Evolutionary conservation across 2,329 filamentous ascomycete species (phyloP).

Genomic region (Penicillium sp.): DNA sequence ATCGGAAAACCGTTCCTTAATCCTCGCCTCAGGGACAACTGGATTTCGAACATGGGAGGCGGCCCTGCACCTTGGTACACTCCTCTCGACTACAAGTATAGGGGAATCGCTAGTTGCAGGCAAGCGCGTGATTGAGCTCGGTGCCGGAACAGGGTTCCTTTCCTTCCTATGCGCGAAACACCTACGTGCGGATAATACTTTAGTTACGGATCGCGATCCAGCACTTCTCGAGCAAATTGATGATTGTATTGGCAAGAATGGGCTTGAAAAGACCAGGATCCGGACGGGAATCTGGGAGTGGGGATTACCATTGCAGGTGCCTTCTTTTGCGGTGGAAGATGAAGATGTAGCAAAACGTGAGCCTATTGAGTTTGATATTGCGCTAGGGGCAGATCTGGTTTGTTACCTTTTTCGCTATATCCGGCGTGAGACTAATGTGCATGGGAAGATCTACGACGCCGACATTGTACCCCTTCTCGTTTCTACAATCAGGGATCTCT

Average conservation of each 20-base stretch:
- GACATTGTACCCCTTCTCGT: slow-evolving; percentile 62
- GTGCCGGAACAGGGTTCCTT: slow-evolving; percentile 70
- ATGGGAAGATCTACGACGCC: slow-evolving; percentile 63
- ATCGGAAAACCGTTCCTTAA: slow-evolving; percentile 62
- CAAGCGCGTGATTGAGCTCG: slow-evolving; percentile 66
- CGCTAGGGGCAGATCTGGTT: slow-evolving; percentile 50
- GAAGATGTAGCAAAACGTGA: not conserved
- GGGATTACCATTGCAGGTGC: slow-evolving; percentile 38
- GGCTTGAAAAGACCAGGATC: slow-evolving; percentile 28
- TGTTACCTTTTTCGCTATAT: slow-evolving; percentile 9
- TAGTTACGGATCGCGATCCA: slow-evolving; percentile 66
- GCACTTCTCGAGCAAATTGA: slow-evolving; percentile 46
- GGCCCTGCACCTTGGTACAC: slow-evolving; percentile 66
- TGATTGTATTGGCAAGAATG: slow-evolving; percentile 43
- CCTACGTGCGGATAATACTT: slow-evolving; percentile 58
- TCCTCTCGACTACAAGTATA: slow-evolving; percentile 54
- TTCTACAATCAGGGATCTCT: slow-evolving; percentile 60
- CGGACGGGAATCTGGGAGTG: slow-evolving; percentile 49
- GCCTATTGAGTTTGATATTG: slow-evolving; percentile 41
- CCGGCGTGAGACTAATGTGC: not conserved
- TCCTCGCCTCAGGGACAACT: slow-evolving; percentile 64
- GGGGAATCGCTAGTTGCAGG: slow-evolving; percentile 54
- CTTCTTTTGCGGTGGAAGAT: slow-evolving; percentile 14
- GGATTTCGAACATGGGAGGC: slow-evolving; percentile 74
- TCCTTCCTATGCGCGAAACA: slow-evolving; percentile 67